Percentiles rank a stretch among this genome's conserved stretches.
These are phyloP conservation scores for Solanum dulcamara DNA, from an alignment of 257 asterid species.

Conservation along the genomic window DNA sequence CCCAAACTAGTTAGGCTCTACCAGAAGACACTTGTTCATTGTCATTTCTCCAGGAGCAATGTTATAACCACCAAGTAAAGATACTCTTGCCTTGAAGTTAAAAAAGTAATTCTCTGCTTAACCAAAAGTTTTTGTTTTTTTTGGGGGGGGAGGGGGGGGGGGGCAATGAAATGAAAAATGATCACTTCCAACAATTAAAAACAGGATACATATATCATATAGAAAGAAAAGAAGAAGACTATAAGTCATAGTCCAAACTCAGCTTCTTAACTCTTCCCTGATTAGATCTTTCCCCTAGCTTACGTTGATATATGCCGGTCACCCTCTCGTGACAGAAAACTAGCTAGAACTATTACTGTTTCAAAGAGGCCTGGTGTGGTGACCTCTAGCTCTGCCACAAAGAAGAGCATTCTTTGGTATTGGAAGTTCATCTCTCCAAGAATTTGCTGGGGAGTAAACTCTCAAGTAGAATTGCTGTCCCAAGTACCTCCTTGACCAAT, in stretches of 20 bases:
- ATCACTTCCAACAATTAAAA: background rate
- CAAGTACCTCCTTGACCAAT: slow-evolving; percentile 87
- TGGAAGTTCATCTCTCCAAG: slow-evolving; percentile 78
- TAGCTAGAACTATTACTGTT: background rate
- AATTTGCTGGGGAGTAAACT: slow-evolving; percentile 47
- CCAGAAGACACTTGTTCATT: no score
- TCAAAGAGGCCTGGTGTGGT: slow-evolving; percentile 62
- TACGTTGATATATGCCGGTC: slow-evolving; percentile 11
- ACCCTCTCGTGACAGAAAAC: slow-evolving; percentile 67
- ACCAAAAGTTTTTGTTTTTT: background rate
- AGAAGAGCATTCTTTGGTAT: slow-evolving; percentile 74
- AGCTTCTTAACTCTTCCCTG: slow-evolving; percentile 17
- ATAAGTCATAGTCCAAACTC: slow-evolving; percentile 29
- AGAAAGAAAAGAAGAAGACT: background rate
- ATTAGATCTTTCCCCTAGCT: background rate
- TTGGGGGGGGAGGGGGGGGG: no score
- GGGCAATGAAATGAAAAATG: background rate
- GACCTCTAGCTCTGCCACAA: slow-evolving; percentile 82
- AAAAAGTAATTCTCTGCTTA: background rate
- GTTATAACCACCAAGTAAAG: no score
- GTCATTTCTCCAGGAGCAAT: no score
- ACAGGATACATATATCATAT: background rate
- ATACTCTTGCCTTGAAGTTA: background rate
- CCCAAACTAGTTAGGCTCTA: no score
- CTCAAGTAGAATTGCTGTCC: slow-evolving; percentile 86